A percentile compares a stretch with the other conserved stretches of the same genome.
Evolutionary conservation across 2,329 filamentous ascomycete species (phyloP).

Genomic region (Talaromyces sp.): DNA sequence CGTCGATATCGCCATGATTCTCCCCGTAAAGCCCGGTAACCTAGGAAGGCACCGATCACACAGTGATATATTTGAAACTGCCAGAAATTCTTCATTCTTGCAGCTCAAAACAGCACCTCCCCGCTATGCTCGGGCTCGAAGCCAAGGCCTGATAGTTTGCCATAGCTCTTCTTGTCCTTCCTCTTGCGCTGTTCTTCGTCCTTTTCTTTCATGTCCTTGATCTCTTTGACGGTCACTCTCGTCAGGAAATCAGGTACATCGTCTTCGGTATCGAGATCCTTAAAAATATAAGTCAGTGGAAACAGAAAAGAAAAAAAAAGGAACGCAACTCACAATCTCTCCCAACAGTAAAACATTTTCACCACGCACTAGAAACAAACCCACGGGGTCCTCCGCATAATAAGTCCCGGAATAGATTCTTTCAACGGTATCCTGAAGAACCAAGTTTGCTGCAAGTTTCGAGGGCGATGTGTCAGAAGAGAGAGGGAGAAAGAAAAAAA

Average conservation of each 20-base stretch:
- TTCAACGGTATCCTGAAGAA: constrained; percentile 89
- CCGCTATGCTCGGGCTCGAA: constrained; percentile 84
- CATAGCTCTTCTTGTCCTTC: constrained; percentile 67
- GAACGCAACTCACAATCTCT: constrained; percentile 61
- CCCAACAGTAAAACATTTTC: constrained; percentile 96
- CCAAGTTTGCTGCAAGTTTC: constrained; percentile 69
- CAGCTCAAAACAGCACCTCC: constrained; percentile 62
- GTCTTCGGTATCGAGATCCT: constrained; percentile 92
- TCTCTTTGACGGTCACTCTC: constrained; percentile 62
- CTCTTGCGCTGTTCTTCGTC: constrained; percentile 65
- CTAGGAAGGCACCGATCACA: neutral
- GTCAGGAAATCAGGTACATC: constrained; percentile 68
- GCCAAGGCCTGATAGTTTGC: constrained; percentile 70
- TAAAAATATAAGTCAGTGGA: constrained; percentile 4
- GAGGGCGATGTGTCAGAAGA: neutral
- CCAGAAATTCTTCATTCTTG: neutral
- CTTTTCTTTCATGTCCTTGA: constrained; percentile 69
- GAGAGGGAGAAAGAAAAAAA: neutral
- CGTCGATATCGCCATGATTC: neutral
- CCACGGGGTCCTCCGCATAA: constrained; percentile 80
- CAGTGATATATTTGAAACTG: neutral
- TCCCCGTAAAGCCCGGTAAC: neutral
- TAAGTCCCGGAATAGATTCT: constrained; percentile 71
- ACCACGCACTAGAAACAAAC: constrained; percentile 86
- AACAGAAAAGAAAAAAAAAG: neutral